Evolutionary conservation across 1,284 basidiomycete species (phyloP).

Genomic region (Fomitiporia mediterranea): DNA sequence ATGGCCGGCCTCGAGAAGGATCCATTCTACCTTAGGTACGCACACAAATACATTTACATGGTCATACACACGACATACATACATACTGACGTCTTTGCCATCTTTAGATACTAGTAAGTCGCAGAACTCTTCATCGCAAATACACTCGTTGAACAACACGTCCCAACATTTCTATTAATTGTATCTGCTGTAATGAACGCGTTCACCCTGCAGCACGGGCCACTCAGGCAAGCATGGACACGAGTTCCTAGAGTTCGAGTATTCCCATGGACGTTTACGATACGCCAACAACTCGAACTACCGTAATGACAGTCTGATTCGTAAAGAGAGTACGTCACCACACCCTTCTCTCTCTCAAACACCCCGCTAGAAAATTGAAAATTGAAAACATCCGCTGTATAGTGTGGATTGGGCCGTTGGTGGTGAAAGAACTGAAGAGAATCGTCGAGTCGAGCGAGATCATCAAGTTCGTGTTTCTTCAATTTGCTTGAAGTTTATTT

Average conservation of each 20-base stretch:
- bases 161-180: conserved; percentile 1
- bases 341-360: no score
- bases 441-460: conserved; percentile 96
- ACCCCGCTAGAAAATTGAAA: no score
- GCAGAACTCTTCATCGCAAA: no score
- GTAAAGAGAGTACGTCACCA: conserved; percentile 87
- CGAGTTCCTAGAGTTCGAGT: conserved; percentile 98
- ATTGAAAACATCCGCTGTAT: no score
- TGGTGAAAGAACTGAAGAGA: conserved; percentile 90
- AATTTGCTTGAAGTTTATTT: not conserved
- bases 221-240: conserved; percentile 96
- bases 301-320: conserved; percentile 92
- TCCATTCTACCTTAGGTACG: conserved; percentile 72
- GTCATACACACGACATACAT: not conserved
- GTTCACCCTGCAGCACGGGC: conserved; percentile 62
- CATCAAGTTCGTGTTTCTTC: conserved; percentile 79
- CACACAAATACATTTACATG: conserved; percentile 23
- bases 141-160: not conserved
- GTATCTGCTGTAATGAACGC: not conserved
- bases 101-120: conserved; percentile 79
- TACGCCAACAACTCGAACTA: conserved; percentile 99
- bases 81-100: conserved; percentile 3
- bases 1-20: no score
- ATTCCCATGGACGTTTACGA: conserved; percentile 90
- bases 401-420: conserved; percentile 94